phyloP scores from a whole-genome alignment of 352 stramenopile species.

The Phytopythium mirpurense region DNA sequence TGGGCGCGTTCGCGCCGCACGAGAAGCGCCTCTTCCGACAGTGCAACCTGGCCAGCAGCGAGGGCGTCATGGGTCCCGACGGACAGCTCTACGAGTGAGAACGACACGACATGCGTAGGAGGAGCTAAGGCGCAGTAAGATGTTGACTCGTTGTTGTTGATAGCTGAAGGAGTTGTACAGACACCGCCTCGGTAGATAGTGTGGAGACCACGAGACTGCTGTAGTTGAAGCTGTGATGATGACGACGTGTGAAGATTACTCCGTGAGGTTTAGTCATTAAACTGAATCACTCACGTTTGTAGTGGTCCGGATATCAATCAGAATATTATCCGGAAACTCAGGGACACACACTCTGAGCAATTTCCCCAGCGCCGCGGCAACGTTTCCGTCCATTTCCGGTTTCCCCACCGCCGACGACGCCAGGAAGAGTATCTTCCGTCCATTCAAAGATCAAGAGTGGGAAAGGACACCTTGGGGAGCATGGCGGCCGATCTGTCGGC shows the following conservation, averaged over 20 bases:
- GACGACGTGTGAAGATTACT: background rate
- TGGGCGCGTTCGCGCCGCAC: conserved; percentile 17
- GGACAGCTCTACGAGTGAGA: conserved; percentile 16
- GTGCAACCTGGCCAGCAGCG: conserved; percentile 25
- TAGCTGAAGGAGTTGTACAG: too few relatives aligned
- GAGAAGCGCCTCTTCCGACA: conserved; percentile 27
- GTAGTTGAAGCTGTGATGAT: too few relatives aligned
- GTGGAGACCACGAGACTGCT: too few relatives aligned
- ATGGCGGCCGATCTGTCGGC: background rate
- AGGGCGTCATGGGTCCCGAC: conserved; percentile 21
- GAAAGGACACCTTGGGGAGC: background rate
- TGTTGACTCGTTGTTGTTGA: too few relatives aligned
- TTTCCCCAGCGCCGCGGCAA: background rate
- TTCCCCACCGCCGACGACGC: background rate
- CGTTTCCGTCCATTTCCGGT: background rate
- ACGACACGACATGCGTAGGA: too few relatives aligned
- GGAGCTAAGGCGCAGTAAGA: too few relatives aligned
- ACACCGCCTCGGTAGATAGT: too few relatives aligned
- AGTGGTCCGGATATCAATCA: background rate
- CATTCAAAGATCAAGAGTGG: background rate
- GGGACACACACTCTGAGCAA: background rate
- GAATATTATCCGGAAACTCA: background rate
- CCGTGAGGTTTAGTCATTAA: too few relatives aligned
- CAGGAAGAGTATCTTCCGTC: background rate
- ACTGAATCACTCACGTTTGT: background rate